A percentile compares a stretch with the other conserved stretches of the same genome.
phyloP scores from a whole-genome alignment of 2,329 filamentous ascomycete genomes.

The Cephalotrichum gorgonifer region DNA sequence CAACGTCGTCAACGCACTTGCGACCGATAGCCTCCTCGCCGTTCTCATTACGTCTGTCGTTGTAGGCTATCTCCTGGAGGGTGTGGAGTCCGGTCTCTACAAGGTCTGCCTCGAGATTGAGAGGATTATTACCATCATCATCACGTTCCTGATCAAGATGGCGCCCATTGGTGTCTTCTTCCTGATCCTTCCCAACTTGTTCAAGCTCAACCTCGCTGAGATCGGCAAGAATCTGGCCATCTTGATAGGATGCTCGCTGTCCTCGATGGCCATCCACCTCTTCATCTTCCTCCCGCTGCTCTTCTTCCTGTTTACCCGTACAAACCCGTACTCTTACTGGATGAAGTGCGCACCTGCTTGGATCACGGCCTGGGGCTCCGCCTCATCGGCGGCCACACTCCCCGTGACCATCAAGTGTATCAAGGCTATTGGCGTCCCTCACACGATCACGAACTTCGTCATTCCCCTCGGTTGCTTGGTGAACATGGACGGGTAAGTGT shows the following conservation, averaged over 20 bases:
- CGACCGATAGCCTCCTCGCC: conserved; percentile 32
- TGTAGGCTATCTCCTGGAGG: conserved; percentile 33
- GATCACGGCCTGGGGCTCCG: conserved; percentile 44
- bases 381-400: conserved; percentile 40
- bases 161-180: conserved; percentile 44
- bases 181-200: conserved; percentile 39
- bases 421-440: conserved; percentile 26
- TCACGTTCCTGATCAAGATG: conserved; percentile 35
- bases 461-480: conserved; percentile 37
- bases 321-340: conserved; percentile 38
- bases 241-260: conserved; percentile 34
- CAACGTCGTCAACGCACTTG: conserved; percentile 36
- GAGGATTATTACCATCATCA: conserved; percentile 32
- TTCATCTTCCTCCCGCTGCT: conserved; percentile 33
- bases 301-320: conserved; percentile 27
- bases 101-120: conserved; percentile 35
- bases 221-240: conserved; percentile 39
- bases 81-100: conserved; percentile 23
- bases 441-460: conserved; percentile 32
- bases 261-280: conserved; percentile 35
- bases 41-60: conserved; percentile 35
- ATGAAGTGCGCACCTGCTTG: conserved; percentile 36
- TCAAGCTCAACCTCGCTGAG: conserved; percentile 33
- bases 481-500: conserved; percentile 34
- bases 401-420: conserved; percentile 34